Evolutionary conservation across 73 alveolate species (phyloP).

Genomic region (Durusdinium trenchii): DNA sequence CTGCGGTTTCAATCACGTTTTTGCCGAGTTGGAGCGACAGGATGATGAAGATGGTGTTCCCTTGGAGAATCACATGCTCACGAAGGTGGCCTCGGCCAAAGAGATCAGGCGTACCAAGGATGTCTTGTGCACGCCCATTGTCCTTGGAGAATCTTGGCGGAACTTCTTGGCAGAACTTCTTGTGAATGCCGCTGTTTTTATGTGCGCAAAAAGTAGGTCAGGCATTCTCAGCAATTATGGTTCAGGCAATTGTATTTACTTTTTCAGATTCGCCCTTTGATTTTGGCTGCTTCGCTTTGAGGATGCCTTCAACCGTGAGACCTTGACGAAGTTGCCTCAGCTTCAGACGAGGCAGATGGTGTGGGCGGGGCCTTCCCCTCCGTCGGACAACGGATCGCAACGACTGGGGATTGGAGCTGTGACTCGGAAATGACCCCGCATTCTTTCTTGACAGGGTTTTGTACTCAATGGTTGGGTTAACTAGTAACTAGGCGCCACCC

Average conservation of each 20-base stretch:
- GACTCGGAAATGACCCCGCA: too few species aligned
- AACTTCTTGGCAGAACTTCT: neutral
- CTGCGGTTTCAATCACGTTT: too few species aligned
- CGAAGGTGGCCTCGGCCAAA: neutral
- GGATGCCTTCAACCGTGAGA: conserved; percentile 71
- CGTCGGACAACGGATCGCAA: too few species aligned
- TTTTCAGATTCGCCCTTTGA: neutral
- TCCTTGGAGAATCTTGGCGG: conserved; percentile 24
- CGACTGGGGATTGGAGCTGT: too few species aligned
- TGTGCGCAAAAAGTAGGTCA: neutral
- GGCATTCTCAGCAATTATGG: neutral
- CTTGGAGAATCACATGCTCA: neutral
- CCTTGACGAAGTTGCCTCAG: conserved; percentile 50
- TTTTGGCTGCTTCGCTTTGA: neutral
- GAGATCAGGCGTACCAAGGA: conserved; percentile 37
- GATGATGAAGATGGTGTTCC: neutral
- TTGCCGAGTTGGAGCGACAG: neutral
- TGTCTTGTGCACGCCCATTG: conserved; percentile 72
- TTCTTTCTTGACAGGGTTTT: too few species aligned
- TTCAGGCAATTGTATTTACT: neutral
- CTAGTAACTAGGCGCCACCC: too few species aligned
- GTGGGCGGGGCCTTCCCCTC: too few species aligned
- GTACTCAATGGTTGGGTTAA: too few species aligned
- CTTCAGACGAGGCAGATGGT: conserved; percentile 87
- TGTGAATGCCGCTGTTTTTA: neutral